Base-by-base conservation (phyloP, 202 grass and related monocot species). In the Saccharum hybrid region DNA sequence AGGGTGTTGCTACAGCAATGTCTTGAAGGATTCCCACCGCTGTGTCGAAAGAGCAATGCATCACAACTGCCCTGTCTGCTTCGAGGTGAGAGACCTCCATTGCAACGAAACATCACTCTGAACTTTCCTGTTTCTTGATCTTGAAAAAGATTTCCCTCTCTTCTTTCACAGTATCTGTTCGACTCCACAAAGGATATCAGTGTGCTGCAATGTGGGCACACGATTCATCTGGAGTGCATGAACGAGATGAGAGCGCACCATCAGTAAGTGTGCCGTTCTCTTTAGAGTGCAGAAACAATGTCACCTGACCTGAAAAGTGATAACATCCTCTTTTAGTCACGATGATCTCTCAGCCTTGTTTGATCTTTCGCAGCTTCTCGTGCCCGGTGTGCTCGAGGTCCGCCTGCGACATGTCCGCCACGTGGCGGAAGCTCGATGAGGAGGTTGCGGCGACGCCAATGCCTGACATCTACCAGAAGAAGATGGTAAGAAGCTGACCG, bases 41-140 rank as follows among this genome's bases (percentile, higher is more conserved):
- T 97, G 94, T 49, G 34, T 94, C 1, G 90, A 97, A 86, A 84
- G 91, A 83, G 94, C 94, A 89, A 97, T 97, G 94, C 92, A 97
- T 80, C 90, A 93, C 57, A 93, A 97, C 59, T 97, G 94, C 59
- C 94, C 94, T 74, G 82, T 97, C 37, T 94, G 95, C 80, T 94
- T 88, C 30, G 95, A 97, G 90, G 92, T 94, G 18, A 80, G 70
- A 74, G 31, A 10, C 64, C 69, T n/a, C 3, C 22, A 3, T n/a
- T 21, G 9, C 3, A 21, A 22, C 59, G 1, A 42, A 76, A 39
- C 31, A 70, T 0, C 10, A 30, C 9, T 60, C 46, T 13, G 28
- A 51, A 41, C 19, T 73, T 34, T 22, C 4, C 5, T 14, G 16
- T 62, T 79, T 79, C 31, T 46, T 79, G 75, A 79, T 61, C 13